These are phyloP conservation scores for Rossbeevera mucosa DNA, from an alignment of 768 basidiomycete genomes.

Conservation along the genomic window DNA sequence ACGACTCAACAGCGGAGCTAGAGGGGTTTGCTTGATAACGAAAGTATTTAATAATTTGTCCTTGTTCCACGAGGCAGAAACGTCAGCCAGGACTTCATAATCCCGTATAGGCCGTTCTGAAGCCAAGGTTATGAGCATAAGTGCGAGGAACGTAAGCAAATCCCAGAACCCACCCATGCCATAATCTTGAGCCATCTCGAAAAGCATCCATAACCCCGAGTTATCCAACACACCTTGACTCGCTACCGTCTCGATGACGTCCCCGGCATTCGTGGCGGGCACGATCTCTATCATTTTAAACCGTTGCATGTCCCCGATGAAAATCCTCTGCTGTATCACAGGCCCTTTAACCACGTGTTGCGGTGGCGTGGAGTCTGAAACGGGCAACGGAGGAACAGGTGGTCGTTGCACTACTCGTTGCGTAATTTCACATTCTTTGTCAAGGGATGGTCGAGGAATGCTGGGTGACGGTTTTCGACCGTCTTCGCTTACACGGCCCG, in stretches of 20 bases:
- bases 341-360: conserved; percentile 23
- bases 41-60: conserved; percentile 77
- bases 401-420: conserved; percentile 29
- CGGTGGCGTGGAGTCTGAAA: conserved; percentile 33
- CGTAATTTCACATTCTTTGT: conserved; percentile 22
- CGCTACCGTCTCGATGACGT: conserved; percentile 64
- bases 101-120: conserved; percentile 85
- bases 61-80: conserved; percentile 85
- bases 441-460: conserved; percentile 19
- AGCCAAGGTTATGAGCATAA: conserved; percentile 14
- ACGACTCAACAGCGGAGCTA: conserved; percentile 56
- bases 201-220: conserved; percentile 81
- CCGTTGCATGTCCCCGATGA: conserved; percentile 71
- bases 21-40: conserved; percentile 67
- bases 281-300: conserved; percentile 72
- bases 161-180: conserved; percentile 69
- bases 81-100: conserved; percentile 77
- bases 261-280: conserved; percentile 62
- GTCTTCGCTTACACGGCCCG: conserved; percentile 27
- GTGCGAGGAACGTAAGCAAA: background rate
- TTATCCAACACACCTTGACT: conserved; percentile 62
- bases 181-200: conserved; percentile 85
- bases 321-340: conserved; percentile 64
- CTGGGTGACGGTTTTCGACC: conserved; percentile 17
- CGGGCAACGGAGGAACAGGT: conserved; percentile 37